Evolutionary conservation across 768 basidiomycete genomes (phyloP).

Genomic region (Lepiota subincarnata): DNA sequence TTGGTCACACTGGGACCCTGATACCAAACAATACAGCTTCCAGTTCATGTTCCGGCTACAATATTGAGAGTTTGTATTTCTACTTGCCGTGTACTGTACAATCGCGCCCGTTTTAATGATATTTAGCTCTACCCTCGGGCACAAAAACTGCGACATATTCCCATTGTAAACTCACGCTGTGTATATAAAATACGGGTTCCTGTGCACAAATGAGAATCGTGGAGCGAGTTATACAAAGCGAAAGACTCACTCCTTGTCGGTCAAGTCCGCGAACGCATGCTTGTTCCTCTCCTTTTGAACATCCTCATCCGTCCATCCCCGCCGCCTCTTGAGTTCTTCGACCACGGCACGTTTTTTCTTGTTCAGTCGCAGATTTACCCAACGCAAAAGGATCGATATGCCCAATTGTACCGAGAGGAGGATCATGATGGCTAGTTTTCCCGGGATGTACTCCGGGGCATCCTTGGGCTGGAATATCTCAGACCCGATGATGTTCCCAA

Average conservation of each 20-base stretch:
- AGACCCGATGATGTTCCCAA: slow-evolving; percentile 61
- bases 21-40: slow-evolving; percentile 97
- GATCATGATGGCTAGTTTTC: slow-evolving; percentile 63
- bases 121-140: slow-evolving; percentile 6
- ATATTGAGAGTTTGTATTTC: slow-evolving; percentile 25
- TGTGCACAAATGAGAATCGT: background rate
- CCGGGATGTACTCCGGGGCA: slow-evolving; percentile 60
- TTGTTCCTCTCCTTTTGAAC: slow-evolving; percentile 54
- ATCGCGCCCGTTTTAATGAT: slow-evolving; percentile 6
- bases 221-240: background rate
- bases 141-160: too few species aligned
- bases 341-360: slow-evolving; percentile 38
- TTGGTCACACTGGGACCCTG: slow-evolving; percentile 99
- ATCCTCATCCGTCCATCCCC: slow-evolving; percentile 57
- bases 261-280: slow-evolving; percentile 60
- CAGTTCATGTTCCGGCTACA: slow-evolving; percentile 90
- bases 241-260: slow-evolving; percentile 53
- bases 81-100: background rate
- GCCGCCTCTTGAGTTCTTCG: slow-evolving; percentile 37
- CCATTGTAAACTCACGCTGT: slow-evolving; percentile 7
- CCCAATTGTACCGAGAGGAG: slow-evolving; percentile 49
- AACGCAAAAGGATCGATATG: slow-evolving; percentile 45
- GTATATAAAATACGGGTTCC: slow-evolving; percentile 12
- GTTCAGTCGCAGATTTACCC: slow-evolving; percentile 54
- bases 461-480: slow-evolving; percentile 62